Conservation (phyloP, 495 filamentous ascomycete genomes). For the Glarea lozoyensis region DNA sequence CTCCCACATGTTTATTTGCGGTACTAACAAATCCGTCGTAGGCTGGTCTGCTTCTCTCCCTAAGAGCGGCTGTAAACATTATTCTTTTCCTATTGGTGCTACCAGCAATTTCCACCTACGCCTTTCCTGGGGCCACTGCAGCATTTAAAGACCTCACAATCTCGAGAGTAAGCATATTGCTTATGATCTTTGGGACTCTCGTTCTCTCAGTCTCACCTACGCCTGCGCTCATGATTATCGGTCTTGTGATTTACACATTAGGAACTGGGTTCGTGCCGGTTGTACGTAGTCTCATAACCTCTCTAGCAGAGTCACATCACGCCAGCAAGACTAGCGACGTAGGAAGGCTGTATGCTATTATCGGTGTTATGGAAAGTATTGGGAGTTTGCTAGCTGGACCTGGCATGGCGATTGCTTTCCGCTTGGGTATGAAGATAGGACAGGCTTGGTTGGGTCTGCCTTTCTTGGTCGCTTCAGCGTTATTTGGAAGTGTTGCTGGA, state of each 20-base stretch:
- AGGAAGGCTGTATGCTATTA: constrained; percentile 48
- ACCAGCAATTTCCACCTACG: constrained; percentile 28
- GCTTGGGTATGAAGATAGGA: constrained; percentile 22
- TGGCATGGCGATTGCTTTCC: constrained; percentile 21
- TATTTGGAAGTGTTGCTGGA: too few species aligned
- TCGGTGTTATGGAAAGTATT: constrained; percentile 45
- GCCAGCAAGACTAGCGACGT: too few species aligned
- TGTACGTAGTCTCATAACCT: constrained; percentile 40
- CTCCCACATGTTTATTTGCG: too few species aligned
- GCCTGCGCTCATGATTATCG: too few species aligned
- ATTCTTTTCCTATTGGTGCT: constrained; percentile 38
- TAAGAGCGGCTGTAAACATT: constrained; percentile 38
- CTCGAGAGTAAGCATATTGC: too few species aligned
- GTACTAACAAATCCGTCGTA: constrained; percentile 36
- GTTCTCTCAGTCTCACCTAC: too few species aligned
- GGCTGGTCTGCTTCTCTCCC: constrained; percentile 43
- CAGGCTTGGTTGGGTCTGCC: constrained; percentile 27
- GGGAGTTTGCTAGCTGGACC: constrained; percentile 45
- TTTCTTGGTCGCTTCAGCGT: too few species aligned
- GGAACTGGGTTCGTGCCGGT: constrained; percentile 23
- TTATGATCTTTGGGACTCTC: too few species aligned
- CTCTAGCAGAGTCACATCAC: constrained; percentile 44
- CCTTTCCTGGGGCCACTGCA: constrained; percentile 18
- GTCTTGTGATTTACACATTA: constrained; percentile 24
- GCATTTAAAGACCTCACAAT: constrained; percentile 44